Evolutionary conservation across 441 rosid species (phyloP), one percentile per base, ranked within the genome.

Genomic region (Gossypium schwendimanii): DNA sequence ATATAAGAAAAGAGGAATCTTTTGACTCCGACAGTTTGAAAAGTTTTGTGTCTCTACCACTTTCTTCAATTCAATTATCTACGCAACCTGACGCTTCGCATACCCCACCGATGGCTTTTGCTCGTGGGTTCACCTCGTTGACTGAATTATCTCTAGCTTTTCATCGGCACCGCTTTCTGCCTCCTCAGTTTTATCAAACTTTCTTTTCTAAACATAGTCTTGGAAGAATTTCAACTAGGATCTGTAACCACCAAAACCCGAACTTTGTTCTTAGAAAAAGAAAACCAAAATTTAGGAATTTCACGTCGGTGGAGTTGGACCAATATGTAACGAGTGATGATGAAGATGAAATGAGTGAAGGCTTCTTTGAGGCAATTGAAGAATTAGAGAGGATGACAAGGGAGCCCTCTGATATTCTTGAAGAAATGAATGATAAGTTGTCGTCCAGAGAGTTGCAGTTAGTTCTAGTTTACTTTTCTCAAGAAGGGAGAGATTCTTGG

Each of bases 401-500:
- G 76, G 98, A 91, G 63, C 98, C 98, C 1, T 87, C 97, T 0
- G 98, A 92, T 74, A 74, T 94, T 50, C 88, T 94, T 0, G 97
- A 88, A 70, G 97, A 94, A 73, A 91, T 92, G 98, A 94, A 90
- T 36, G 91, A 94, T 50, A 83, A 89, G n/a, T 72, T 94, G 3
- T 94, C 97, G 0, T 87, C 89, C 0, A 80, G 91, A 74, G 97
- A 94, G 28, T 72, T 94, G 50, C 98, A 90, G 8, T 72, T 94
- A 23, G 95, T 94, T 73, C 77, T 94, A 14, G 98, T 94, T 10
- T 94, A 94, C 78, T 94, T 94, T 75, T 84, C 98, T 47, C 98
- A 90, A 65, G 95, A 94, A 77, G 98, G 97, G 63, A 88, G 96
- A 67, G 98, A 94, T 52, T 91, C 97, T 0, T 92, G 97, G 98